Conservation (phyloP, 106 monocot species). For the Agapanthus africanus region DNA sequence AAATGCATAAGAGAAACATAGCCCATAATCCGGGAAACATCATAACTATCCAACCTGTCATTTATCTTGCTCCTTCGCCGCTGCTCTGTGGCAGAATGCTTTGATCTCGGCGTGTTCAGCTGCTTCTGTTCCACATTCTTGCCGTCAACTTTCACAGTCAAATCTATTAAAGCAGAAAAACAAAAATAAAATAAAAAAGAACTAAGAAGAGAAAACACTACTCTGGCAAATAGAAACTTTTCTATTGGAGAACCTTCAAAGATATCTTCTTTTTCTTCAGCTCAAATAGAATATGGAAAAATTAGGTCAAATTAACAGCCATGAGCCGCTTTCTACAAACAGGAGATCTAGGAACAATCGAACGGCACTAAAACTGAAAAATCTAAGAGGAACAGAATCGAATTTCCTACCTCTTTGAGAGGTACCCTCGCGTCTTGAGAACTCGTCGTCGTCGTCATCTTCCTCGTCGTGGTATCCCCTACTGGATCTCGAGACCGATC, state of each 20-base stretch:
- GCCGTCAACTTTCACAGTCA: constrained; percentile 13
- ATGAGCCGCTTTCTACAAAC: no score
- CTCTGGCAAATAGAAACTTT: no score
- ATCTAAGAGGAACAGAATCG: background rate
- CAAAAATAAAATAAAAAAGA: no score
- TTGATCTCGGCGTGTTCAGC: constrained; percentile 36
- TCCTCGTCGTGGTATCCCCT: constrained; percentile 26
- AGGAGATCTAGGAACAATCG: no score
- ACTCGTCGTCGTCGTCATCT: constrained; percentile 32
- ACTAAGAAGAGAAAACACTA: no score
- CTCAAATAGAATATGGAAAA: no score
- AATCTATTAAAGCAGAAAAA: constrained; percentile 35
- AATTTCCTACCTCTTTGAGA: constrained; percentile 30
- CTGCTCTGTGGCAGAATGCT: constrained; percentile 58
- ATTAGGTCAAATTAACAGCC: background rate
- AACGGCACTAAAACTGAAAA: background rate
- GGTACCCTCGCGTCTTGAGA: constrained; percentile 14
- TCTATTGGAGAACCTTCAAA: no score
- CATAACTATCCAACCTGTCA: constrained; percentile 43
- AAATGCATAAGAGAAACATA: no score
- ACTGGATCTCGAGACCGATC: constrained; percentile 14
- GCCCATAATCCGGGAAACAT: no score
- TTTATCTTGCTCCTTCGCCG: constrained; percentile 54
- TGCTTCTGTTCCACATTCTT: constrained; percentile 32
- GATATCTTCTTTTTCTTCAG: no score